Conservation (phyloP, 1,284 basidiomycete species). For the Chalciporus piperatoides region DNA sequence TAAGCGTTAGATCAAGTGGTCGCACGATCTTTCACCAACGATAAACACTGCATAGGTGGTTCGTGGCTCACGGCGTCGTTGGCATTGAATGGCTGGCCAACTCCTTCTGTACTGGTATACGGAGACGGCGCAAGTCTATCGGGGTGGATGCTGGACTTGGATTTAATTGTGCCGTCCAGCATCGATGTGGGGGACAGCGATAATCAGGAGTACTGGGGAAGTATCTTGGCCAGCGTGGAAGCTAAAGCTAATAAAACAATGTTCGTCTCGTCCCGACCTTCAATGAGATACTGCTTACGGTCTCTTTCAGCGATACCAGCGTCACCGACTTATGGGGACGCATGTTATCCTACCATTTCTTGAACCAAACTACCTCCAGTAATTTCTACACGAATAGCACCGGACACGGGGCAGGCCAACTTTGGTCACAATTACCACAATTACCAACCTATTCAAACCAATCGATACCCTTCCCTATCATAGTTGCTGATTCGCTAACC, state of each 20-base stretch:
- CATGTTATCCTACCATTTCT: conserved; percentile 63
- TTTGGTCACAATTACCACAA: conserved; percentile 56
- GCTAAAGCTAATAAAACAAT: conserved; percentile 52
- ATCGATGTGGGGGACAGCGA: conserved; percentile 39
- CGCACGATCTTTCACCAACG: not conserved
- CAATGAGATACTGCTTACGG: not conserved
- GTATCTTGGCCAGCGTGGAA: conserved; percentile 53
- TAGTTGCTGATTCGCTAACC: conserved; percentile 53
- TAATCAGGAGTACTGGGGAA: conserved; percentile 59
- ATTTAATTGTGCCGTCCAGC: conserved; percentile 52
- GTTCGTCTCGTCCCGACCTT: conserved; percentile 35
- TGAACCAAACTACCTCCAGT: conserved; percentile 53
- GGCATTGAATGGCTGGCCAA: conserved; percentile 57
- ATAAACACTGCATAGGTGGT: conserved; percentile 42
- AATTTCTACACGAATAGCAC: conserved; percentile 61
- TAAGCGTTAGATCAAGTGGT: conserved; percentile 21
- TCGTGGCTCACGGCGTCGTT: conserved; percentile 63
- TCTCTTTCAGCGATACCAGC: conserved; percentile 49
- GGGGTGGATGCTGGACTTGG: conserved; percentile 60
- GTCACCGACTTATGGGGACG: conserved; percentile 61
- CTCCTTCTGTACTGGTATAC: conserved; percentile 47
- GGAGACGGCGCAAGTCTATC: conserved; percentile 45
- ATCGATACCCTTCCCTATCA: conserved; percentile 53
- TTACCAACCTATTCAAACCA: conserved; percentile 45
- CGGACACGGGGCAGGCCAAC: conserved; percentile 60